Percentiles rank a stretch among this genome's conserved stretches.
Evolutionary conservation across 1,284 basidiomycete genomes (phyloP).

Genomic region (Melampsora larici-populina): DNA sequence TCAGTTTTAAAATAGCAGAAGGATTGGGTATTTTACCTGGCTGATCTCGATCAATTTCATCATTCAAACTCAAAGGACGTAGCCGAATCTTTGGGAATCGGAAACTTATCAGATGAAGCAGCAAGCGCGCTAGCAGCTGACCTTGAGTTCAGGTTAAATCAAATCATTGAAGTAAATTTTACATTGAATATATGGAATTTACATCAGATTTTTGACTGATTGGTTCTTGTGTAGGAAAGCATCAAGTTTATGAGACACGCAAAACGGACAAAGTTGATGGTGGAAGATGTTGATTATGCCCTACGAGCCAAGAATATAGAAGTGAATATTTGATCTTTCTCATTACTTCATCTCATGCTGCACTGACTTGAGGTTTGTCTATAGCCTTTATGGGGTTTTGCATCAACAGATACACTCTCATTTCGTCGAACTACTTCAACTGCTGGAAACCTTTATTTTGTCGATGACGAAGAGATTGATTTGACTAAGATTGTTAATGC

Average conservation of each 20-base stretch:
- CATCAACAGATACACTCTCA: slow-evolving; percentile 45
- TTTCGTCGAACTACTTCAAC: slow-evolving; percentile 54
- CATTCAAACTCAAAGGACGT: slow-evolving; percentile 65
- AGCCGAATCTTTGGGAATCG: slow-evolving; percentile 80
- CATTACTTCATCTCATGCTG: slow-evolving; percentile 72
- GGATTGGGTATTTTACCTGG: not conserved
- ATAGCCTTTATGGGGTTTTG: slow-evolving; percentile 52
- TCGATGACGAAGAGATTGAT: slow-evolving; percentile 96
- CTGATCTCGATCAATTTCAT: not conserved
- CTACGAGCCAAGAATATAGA: slow-evolving; percentile 92
- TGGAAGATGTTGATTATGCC: slow-evolving; percentile 87
- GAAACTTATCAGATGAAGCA: slow-evolving; percentile 73
- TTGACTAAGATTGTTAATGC: slow-evolving; percentile 82
- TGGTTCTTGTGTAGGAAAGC: slow-evolving; percentile 66
- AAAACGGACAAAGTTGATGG: slow-evolving; percentile 77
- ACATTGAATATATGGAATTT: no score
- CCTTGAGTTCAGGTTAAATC: slow-evolving; percentile 92
- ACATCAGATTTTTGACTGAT: not conserved
- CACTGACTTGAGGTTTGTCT: slow-evolving; percentile 57
- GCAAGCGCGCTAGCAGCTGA: slow-evolving; percentile 85
- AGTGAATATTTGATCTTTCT: slow-evolving; percentile 57
- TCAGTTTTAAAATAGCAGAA: not conserved
- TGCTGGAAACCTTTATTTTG: slow-evolving; percentile 68
- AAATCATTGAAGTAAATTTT: slow-evolving; percentile 72
- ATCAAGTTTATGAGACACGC: slow-evolving; percentile 95